These are phyloP conservation scores for Aspergillus tanneri DNA, from an alignment of 2,329 filamentous ascomycete genomes.

Conservation along the genomic window DNA sequence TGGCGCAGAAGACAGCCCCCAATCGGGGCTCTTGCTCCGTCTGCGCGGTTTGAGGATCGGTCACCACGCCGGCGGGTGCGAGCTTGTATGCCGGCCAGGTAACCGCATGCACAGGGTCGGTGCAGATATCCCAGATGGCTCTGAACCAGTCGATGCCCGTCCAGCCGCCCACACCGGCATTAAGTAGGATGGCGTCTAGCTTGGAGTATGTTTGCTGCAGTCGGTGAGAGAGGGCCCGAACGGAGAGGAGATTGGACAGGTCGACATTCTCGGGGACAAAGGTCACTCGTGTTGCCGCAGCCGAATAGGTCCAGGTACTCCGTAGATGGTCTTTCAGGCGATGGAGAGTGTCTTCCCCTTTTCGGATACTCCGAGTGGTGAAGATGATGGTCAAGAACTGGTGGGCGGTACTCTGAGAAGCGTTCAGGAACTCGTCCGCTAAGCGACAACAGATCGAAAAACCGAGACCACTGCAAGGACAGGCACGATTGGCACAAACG, in stretches of 20 bases:
- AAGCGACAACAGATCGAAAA: conserved; percentile 79
- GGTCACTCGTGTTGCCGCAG: conserved; percentile 45
- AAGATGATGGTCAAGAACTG: conserved; percentile 76
- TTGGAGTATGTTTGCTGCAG: conserved; percentile 59
- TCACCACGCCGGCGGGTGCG: conserved; percentile 55
- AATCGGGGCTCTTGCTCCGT: conserved; percentile 57
- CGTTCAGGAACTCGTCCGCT: conserved; percentile 82
- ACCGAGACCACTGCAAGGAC: conserved; percentile 71
- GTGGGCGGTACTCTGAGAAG: conserved; percentile 55
- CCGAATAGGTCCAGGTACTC: conserved; percentile 39
- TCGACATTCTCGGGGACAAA: conserved; percentile 60
- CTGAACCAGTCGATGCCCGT: conserved; percentile 68
- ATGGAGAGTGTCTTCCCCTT: conserved; percentile 70
- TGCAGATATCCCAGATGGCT: conserved; percentile 58
- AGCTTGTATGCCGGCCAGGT: conserved; percentile 80
- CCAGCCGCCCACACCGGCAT: conserved; percentile 89
- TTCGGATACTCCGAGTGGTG: conserved; percentile 73
- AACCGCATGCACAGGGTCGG: conserved; percentile 64
- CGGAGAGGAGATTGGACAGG: conserved; percentile 55
- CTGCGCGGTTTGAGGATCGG: conserved; percentile 52
- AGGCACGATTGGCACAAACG: conserved; percentile 1
- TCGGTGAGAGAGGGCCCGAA: conserved; percentile 54
- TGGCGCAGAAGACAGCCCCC: conserved; percentile 83
- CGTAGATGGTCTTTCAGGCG: conserved; percentile 64
- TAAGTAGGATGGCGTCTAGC: conserved; percentile 77